phyloP scores from a whole-genome alignment of 208 protist species.

The Leishmania tropica region DNA sequence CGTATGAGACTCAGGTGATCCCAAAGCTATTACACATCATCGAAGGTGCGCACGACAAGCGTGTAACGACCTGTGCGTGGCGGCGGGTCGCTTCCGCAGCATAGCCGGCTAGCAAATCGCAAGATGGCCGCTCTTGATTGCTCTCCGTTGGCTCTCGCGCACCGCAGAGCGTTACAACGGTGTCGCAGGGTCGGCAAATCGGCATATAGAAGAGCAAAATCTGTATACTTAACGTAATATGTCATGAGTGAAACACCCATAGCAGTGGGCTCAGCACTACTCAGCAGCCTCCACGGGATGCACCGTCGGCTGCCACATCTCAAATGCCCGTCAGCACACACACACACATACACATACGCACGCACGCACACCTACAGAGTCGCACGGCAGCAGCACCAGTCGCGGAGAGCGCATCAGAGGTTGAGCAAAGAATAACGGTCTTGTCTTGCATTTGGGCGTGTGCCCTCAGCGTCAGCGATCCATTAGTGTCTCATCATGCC shows the following conservation, averaged over 20 bases:
- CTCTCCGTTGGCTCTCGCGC: too few species aligned
- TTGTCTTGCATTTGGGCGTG: conserved; percentile 15
- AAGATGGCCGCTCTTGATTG: not conserved
- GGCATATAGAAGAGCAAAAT: too few species aligned
- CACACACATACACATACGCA: not conserved
- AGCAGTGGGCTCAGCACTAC: not conserved
- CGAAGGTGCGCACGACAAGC: not conserved
- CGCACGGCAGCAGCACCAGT: not conserved
- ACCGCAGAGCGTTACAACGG: too few species aligned
- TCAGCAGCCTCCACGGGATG: not conserved
- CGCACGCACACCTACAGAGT: not conserved
- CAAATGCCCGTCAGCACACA: too few species aligned
- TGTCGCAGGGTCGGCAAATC: too few species aligned
- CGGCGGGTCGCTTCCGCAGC: not conserved
- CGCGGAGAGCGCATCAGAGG: not conserved
- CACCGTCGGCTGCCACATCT: not conserved
- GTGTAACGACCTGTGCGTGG: not conserved
- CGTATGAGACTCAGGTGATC: not conserved
- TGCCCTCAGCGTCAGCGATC: conserved; percentile 29
- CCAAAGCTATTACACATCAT: not conserved
- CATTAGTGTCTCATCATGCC: conserved; percentile 20
- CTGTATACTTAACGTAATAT: too few species aligned
- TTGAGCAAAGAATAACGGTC: conserved; percentile 9
- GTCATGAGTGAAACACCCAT: not conserved
- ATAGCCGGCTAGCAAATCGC: not conserved